A percentile compares a stretch with the other conserved stretches of the same genome.
Evolutionary conservation across 2,329 filamentous ascomycete species (phyloP).

Genomic region (Pezicula neosporulosa): DNA sequence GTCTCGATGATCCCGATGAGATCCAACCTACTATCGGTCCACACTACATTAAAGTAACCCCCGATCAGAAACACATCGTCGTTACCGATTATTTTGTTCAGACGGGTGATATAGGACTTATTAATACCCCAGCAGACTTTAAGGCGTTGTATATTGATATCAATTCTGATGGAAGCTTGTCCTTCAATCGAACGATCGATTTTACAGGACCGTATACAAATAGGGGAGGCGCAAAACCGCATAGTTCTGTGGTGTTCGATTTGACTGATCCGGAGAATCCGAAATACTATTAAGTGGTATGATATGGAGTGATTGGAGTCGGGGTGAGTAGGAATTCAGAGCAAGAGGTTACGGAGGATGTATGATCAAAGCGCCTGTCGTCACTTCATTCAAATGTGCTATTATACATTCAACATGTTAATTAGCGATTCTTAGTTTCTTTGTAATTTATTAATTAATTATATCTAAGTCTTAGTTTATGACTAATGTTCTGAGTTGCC

Average conservation of each 20-base stretch:
- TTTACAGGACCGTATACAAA: constrained; percentile 50
- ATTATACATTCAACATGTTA: no score
- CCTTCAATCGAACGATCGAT: constrained; percentile 58
- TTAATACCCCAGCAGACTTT: constrained; percentile 60
- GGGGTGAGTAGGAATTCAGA: no score
- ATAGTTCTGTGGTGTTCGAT: constrained; percentile 42
- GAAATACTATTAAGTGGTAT: constrained; percentile 37
- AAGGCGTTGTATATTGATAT: constrained; percentile 62
- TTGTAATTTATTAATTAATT: no score
- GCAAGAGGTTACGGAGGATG: no score
- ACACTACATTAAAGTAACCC: constrained; percentile 62
- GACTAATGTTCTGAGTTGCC: no score
- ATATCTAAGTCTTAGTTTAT: no score
- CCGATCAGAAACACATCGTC: constrained; percentile 60
- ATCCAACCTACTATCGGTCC: constrained; percentile 57
- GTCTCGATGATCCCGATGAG: constrained; percentile 57
- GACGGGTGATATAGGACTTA: constrained; percentile 54
- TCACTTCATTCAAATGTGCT: no score
- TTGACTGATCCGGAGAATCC: constrained; percentile 50
- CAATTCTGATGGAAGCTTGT: constrained; percentile 47
- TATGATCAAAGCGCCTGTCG: no score
- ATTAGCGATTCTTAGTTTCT: no score
- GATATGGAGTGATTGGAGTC: no score
- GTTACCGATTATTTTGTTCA: constrained; percentile 67
- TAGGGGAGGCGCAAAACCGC: constrained; percentile 44